These are phyloP conservation scores for Tilletiaria anomala DNA, from an alignment of 1,284 basidiomycete genomes.

Conservation along the genomic window DNA sequence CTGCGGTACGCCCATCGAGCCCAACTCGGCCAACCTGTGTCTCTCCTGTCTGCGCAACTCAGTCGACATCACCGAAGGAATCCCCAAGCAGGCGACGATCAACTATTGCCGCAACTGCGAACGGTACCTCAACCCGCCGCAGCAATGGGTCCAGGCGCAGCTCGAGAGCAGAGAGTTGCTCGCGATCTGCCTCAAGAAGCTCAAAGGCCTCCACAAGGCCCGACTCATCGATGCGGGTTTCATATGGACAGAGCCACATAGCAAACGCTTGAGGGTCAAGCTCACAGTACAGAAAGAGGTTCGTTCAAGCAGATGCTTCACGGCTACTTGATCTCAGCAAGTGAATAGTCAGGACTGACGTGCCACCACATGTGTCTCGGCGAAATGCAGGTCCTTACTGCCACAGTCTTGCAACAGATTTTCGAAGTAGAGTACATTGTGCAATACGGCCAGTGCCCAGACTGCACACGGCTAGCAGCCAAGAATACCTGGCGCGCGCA, in stretches of 20 bases:
- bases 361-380: background rate
- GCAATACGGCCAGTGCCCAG: conserved; percentile 86
- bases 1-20: conserved; percentile 73
- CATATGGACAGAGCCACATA: conserved; percentile 98
- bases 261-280: conserved; percentile 79
- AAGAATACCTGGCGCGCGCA: conserved; percentile 98
- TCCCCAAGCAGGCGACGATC: conserved; percentile 89
- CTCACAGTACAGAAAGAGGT: conserved; percentile 97
- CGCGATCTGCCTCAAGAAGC: conserved; percentile 60
- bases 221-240: conserved; percentile 92
- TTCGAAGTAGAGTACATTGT: conserved; percentile 95
- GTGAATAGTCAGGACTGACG: too few species aligned
- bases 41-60: conserved; percentile 79
- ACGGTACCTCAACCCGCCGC: conserved; percentile 81
- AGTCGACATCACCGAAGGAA: conserved; percentile 93
- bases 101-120: conserved; percentile 94
- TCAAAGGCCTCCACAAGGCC: conserved; percentile 85
- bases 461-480: conserved; percentile 81
- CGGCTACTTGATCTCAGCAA: background rate
- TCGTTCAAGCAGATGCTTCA: too few species aligned
- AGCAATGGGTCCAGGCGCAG: conserved; percentile 68
- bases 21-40: conserved; percentile 91
- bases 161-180: conserved; percentile 87
- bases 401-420: conserved; percentile 89
- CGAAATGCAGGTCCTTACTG: conserved; percentile 61